phyloP scores from a whole-genome alignment of 2,329 filamentous ascomycete species.

The Ramularia endophylla region DNA sequence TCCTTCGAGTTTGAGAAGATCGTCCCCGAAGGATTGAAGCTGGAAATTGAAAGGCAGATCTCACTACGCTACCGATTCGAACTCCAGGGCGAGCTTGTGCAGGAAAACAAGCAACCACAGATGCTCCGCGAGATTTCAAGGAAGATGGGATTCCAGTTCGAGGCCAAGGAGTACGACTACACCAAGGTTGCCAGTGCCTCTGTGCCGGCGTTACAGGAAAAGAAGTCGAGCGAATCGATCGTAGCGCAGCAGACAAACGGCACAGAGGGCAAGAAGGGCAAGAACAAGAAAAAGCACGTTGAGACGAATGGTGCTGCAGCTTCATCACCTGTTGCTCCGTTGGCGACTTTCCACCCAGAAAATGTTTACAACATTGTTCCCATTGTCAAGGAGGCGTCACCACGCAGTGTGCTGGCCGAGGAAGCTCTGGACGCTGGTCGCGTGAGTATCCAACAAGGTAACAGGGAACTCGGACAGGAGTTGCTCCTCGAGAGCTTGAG shows the following conservation, averaged over 20 bases:
- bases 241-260: conserved; percentile 31
- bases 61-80: conserved; percentile 69
- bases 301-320: conserved; percentile 41
- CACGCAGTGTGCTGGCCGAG: conserved; percentile 84
- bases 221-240: conserved; percentile 27
- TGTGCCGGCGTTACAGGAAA: conserved; percentile 19
- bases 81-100: conserved; percentile 62
- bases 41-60: conserved; percentile 66
- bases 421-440: conserved; percentile 93
- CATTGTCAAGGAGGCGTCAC: conserved; percentile 87
- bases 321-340: conserved; percentile 40
- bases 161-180: conserved; percentile 71
- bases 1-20: conserved; percentile 76
- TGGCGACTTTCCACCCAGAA: conserved; percentile 68
- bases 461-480: conserved; percentile 94
- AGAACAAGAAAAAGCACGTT: conserved; percentile 53
- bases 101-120: conserved; percentile 66
- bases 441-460: conserved; percentile 90
- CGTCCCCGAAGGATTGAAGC: conserved; percentile 65
- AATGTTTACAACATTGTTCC: conserved; percentile 93
- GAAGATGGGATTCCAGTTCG: conserved; percentile 84
- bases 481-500: conserved; percentile 92
- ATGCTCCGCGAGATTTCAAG: conserved; percentile 82
- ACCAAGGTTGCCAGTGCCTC: conserved; percentile 34
- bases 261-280: conserved; percentile 39